Percentiles rank a stretch among this genome's conserved stretches.
phyloP scores from a whole-genome alignment of 2,329 filamentous ascomycete genomes.

The Aurifilum marmelostoma region DNA sequence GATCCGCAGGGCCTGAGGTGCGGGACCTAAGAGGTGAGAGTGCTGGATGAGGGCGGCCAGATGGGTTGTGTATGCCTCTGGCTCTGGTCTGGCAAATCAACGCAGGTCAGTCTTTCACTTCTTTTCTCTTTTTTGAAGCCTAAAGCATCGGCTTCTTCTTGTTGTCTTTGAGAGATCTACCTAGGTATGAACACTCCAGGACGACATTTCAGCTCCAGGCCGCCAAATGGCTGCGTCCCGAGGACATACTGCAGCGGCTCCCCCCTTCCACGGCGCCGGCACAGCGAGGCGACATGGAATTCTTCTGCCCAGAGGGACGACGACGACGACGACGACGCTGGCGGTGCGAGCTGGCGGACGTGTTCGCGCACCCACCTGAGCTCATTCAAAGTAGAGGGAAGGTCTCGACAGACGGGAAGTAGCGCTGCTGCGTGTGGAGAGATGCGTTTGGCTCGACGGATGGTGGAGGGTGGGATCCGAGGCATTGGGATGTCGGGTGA shows the following conservation, averaged over 20 bases:
- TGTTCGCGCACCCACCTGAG: constrained; percentile 73
- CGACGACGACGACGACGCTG: background rate
- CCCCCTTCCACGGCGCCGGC: constrained; percentile 58
- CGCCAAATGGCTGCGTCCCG: constrained; percentile 85
- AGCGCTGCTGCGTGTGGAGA: constrained; percentile 62
- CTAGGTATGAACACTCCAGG: constrained; percentile 85
- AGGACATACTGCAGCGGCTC: constrained; percentile 88
- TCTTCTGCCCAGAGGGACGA: background rate
- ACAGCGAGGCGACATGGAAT: constrained; percentile 44
- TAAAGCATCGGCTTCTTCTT: background rate
- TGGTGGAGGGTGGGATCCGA: constrained; percentile 61
- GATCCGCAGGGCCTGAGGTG: constrained; percentile 53
- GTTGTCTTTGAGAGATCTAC: constrained; percentile 39
- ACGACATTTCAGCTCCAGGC: constrained; percentile 75
- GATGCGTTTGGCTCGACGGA: constrained; percentile 56
- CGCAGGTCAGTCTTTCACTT: constrained; percentile 15
- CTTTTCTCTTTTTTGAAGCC: background rate
- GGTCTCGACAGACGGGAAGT: constrained; percentile 64
- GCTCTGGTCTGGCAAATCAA: constrained; percentile 58
- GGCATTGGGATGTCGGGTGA: constrained; percentile 51
- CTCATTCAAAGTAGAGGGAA: constrained; percentile 68
- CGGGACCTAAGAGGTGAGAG: constrained; percentile 21
- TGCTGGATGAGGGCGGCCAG: constrained; percentile 51
- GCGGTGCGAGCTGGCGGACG: constrained; percentile 35
- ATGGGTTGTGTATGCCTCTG: constrained; percentile 67